phyloP scores from a whole-genome alignment of 1,284 basidiomycete genomes.

The Salmacisia buchloeana region DNA sequence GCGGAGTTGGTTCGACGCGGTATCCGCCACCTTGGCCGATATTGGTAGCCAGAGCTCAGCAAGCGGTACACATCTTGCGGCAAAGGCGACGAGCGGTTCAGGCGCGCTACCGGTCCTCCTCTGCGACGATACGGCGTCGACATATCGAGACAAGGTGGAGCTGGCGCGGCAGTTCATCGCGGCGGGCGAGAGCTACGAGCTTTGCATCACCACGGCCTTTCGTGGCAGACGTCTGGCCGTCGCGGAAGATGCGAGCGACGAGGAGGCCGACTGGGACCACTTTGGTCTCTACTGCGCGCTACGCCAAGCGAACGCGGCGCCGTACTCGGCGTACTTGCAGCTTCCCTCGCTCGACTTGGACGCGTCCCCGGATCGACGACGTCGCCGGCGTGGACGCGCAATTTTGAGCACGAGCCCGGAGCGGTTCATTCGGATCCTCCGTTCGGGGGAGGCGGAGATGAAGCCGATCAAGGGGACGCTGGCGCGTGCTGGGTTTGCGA shows the following conservation, averaged over 20 bases:
- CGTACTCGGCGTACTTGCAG: slow-evolving; percentile 77
- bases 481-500: slow-evolving; percentile 38
- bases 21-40: not conserved
- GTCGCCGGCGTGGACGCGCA: slow-evolving; percentile 59
- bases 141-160: slow-evolving; percentile 69
- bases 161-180: slow-evolving; percentile 70
- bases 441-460: slow-evolving; percentile 67
- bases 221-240: slow-evolving; percentile 34
- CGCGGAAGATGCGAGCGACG: not conserved
- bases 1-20: not conserved
- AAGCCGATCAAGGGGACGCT: slow-evolving; percentile 87
- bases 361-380: too few species aligned
- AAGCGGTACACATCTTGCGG: not conserved
- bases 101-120: slow-evolving; percentile 12
- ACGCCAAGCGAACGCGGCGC: slow-evolving; percentile 74
- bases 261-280: slow-evolving; percentile 21
- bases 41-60: not conserved
- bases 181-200: slow-evolving; percentile 88
- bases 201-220: slow-evolving; percentile 79
- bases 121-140: slow-evolving; percentile 48
- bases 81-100: not conserved
- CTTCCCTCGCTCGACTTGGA: slow-evolving; percentile 57
- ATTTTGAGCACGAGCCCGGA: slow-evolving; percentile 75
- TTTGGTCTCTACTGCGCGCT: slow-evolving; percentile 40
- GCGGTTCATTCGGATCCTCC: slow-evolving; percentile 79